phyloP scores from a whole-genome alignment of 768 basidiomycete species.

The Amanita muscaria region DNA sequence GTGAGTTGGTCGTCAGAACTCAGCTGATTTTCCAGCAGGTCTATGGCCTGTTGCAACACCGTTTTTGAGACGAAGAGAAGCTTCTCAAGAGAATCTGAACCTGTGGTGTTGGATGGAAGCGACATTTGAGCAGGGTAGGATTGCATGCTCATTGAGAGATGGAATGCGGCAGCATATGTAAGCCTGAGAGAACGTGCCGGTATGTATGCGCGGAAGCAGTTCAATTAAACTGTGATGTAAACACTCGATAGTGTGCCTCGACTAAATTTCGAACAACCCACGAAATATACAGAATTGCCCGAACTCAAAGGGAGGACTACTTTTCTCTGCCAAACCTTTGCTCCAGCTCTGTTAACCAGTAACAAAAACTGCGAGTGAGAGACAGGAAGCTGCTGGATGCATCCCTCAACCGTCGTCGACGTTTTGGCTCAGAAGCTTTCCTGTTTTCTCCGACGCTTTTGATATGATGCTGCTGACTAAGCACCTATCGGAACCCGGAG shows the following conservation, averaged over 20 bases:
- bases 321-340: slow-evolving; percentile 55
- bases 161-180: neutral
- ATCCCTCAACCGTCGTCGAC: slow-evolving; percentile 70
- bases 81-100: slow-evolving; percentile 31
- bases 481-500: slow-evolving; percentile 19
- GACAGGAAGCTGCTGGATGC: slow-evolving; percentile 48
- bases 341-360: slow-evolving; percentile 25
- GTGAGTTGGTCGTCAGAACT: slow-evolving; percentile 63
- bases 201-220: too few species aligned
- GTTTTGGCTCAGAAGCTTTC: slow-evolving; percentile 43
- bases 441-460: slow-evolving; percentile 7
- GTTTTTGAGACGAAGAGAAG: slow-evolving; percentile 60
- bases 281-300: slow-evolving; percentile 37
- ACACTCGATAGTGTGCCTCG: slow-evolving; percentile 65
- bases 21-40: slow-evolving; percentile 58
- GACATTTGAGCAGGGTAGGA: slow-evolving; percentile 1
- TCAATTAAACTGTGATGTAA: too few species aligned
- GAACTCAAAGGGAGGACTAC: slow-evolving; percentile 73
- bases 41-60: slow-evolving; percentile 64
- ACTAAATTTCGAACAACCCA: slow-evolving; percentile 77
- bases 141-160: slow-evolving; percentile 1
- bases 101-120: neutral
- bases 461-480: slow-evolving; percentile 34
- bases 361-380: slow-evolving; percentile 37
- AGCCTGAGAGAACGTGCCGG: too few species aligned